phyloP scores from a whole-genome alignment of 2,329 filamentous ascomycete species.

The Aureobasidium musti region DNA sequence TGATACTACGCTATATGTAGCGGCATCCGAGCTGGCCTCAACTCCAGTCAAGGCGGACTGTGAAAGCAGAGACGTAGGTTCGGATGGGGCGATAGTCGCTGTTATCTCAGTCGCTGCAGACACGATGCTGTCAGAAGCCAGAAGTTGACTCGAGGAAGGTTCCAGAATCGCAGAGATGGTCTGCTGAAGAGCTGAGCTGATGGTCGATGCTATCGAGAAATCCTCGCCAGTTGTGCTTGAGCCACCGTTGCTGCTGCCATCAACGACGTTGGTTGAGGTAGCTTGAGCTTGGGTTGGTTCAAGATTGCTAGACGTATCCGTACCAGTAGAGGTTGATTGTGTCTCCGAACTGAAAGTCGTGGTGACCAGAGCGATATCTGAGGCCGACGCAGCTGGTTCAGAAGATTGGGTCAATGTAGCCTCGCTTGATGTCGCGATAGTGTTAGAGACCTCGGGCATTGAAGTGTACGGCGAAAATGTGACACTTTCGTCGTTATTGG shows the following conservation, averaged over 20 bases:
- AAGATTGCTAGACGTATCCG: background rate
- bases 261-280: background rate
- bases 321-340: background rate
- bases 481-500: background rate
- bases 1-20: too few species aligned
- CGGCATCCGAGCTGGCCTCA: too few species aligned
- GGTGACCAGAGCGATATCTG: background rate
- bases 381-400: background rate
- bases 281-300: background rate
- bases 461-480: background rate
- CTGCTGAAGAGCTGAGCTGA: background rate
- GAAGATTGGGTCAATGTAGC: background rate
- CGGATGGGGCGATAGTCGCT: background rate
- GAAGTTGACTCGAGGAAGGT: background rate
- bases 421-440: background rate
- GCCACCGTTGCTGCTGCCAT: background rate
- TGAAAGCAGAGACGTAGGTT: background rate
- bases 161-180: background rate
- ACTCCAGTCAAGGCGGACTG: background rate
- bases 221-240: background rate
- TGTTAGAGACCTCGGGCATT: background rate
- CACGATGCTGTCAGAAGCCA: background rate
- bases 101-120: background rate
- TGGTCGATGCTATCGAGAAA: background rate
- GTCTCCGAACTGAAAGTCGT: background rate